Evolutionary conservation across 108 stramenopile genomes (phyloP).

Genomic region (Skeletonema menzelii): DNA sequence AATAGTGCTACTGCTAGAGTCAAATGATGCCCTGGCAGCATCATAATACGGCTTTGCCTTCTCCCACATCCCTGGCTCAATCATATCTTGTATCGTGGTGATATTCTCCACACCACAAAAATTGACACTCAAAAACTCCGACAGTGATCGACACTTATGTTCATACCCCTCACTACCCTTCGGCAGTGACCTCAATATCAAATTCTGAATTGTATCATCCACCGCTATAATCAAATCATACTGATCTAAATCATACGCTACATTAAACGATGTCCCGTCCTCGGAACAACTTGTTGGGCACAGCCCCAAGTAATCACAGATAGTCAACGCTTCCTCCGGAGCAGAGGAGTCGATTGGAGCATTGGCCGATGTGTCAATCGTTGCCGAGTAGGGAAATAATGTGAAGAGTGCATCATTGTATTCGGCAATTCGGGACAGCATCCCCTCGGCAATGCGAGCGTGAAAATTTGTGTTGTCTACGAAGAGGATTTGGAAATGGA

Average conservation of each 20-base stretch:
- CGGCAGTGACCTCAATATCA: conserved; percentile 12
- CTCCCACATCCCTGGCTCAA: conserved; percentile 13
- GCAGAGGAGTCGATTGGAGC: conserved; percentile 3
- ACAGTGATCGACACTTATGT: conserved; percentile 1
- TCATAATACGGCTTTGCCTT: conserved; percentile 7
- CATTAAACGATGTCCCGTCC: conserved; percentile 5
- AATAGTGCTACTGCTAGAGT: neutral
- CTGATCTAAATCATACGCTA: conserved; percentile 5
- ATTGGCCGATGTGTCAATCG: neutral
- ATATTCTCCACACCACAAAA: conserved; percentile 12
- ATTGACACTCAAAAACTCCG: conserved; percentile 3
- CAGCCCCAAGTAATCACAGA: neutral
- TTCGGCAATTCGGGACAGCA: conserved; percentile 3
- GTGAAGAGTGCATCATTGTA: conserved; percentile 11
- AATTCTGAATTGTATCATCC: conserved; percentile 10
- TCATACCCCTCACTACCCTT: neutral
- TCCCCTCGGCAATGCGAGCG: conserved; percentile 9
- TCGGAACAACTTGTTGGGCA: neutral
- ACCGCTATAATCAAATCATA: conserved; percentile 14
- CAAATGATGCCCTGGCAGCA: neutral
- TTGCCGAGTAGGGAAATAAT: conserved; percentile 4
- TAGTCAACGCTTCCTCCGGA: conserved; percentile 3
- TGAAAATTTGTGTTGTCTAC: conserved; percentile 42
- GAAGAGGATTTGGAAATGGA: conserved; percentile 1
- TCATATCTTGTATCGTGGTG: neutral